Evolutionary conservation across 495 filamentous ascomycete genomes (phyloP).

Genomic region (Aspergillus egyptiacus): DNA sequence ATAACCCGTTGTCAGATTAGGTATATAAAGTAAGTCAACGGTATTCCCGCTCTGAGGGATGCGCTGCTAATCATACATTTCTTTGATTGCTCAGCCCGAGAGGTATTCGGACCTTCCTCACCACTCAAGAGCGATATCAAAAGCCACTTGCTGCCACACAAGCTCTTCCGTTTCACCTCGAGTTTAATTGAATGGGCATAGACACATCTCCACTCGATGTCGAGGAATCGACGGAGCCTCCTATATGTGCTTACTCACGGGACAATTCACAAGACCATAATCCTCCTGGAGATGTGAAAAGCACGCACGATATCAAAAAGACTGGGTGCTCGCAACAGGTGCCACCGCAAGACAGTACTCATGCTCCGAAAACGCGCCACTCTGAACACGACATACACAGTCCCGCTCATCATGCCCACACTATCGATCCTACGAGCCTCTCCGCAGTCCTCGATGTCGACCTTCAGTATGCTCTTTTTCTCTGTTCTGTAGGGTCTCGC

Average conservation of each 20-base stretch:
- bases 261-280: constrained; percentile 19
- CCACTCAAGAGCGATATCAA: neutral
- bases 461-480: constrained; percentile 20
- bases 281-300: constrained; percentile 17
- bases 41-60: neutral
- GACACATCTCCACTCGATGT: constrained; percentile 33
- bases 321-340: neutral
- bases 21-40: constrained; percentile 12
- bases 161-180: constrained; percentile 5
- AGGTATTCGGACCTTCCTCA: neutral
- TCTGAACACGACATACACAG: neutral
- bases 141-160: neutral
- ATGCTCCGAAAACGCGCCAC: neutral
- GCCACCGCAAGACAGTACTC: neutral
- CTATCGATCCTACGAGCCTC: constrained; percentile 23
- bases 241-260: constrained; percentile 35
- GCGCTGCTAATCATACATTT: constrained; percentile 1
- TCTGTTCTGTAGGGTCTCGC: neutral
- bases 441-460: constrained; percentile 26
- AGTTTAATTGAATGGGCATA: constrained; percentile 40
- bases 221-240: constrained; percentile 42
- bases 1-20: neutral
- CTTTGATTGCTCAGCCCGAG: constrained; percentile 1
- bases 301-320: constrained; percentile 9
- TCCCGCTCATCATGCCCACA: constrained; percentile 21